phyloP scores from a whole-genome alignment of 306 rosid species.

The Phaseolus lunatus region DNA sequence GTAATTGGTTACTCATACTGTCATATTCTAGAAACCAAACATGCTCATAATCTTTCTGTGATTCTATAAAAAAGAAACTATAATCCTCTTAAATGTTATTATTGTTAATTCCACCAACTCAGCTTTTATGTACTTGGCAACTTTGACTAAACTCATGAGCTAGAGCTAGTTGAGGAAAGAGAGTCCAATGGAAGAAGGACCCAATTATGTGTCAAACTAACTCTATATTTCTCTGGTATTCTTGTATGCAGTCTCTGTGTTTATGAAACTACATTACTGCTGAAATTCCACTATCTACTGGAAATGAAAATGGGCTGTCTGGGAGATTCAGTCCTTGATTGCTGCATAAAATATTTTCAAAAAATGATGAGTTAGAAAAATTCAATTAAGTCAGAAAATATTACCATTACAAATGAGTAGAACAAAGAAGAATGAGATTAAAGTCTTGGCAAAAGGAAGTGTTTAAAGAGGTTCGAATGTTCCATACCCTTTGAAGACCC shows the following conservation, averaged over 20 bases:
- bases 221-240: conserved; percentile 10
- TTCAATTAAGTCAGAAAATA: neutral
- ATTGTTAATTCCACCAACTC: conserved; percentile 41
- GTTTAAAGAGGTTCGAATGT: neutral
- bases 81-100: conserved; percentile 35
- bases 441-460: neutral
- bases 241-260: neutral
- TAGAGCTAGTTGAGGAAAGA: conserved; percentile 19
- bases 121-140: conserved; percentile 31
- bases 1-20: conserved; percentile 25
- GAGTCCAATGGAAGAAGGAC: neutral
- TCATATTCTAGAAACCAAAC: conserved; percentile 28
- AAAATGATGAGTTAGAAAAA: neutral
- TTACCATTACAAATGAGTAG: neutral
- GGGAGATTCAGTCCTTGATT: conserved; percentile 72
- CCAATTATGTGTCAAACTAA: conserved; percentile 21
- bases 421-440: neutral
- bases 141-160: conserved; percentile 40
- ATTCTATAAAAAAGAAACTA: conserved; percentile 22
- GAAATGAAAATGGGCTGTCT: conserved; percentile 74
- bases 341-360: conserved; percentile 40
- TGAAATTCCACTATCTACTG: conserved; percentile 40
- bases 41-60: conserved; percentile 6
- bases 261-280: conserved; percentile 40
- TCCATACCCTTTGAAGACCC: no score